Evolutionary conservation across 495 filamentous ascomycete genomes (phyloP), one percentile per base, ranked within the genome.

Genomic region (Cairneyella variabilis): DNA sequence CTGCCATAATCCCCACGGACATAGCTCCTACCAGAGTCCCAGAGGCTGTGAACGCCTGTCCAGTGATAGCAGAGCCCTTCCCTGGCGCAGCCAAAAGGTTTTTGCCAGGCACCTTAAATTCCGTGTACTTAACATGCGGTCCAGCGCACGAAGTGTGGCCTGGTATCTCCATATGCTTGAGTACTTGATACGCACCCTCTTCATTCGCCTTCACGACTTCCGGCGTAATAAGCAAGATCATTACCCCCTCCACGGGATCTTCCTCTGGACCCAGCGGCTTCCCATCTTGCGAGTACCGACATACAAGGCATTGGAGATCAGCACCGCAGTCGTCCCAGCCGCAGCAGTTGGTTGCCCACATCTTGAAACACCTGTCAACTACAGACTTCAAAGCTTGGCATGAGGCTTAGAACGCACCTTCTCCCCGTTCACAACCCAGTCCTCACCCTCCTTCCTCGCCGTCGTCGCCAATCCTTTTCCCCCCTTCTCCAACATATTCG

Each of bases 401-500:
- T n/a, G 26, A 3, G 8, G 11, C 25, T n/a, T 7, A 39, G 1
- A 10, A 17, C 49, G 1, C 50, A 75, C 72, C 70, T 80, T 81
- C 44, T 79, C 75, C n/a, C 78, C 78, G 59, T 75, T 75, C 23
- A 81, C 64, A 17, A 80, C 62, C 74, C 74, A 80, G 36, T 78
- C 70, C 26, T 78, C 70, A 10, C 75, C 76, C 18, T 79, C 76
- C n/a, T 59, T 58, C 17, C 62, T 54, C 6, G 78, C 77, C 10
- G 69, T 76, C 5, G 77, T 80, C 23, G 69, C 57, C 25, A 82
- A 62, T 0, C 78, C 76, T 11, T 57, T 58, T 0, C 62, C 75
- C 1, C 76, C 74, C 42, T 69, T 72, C 54, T 80, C 76, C 26
- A 79, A 54, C 50, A 63, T 77, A 55, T 82, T 80, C 11, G 77